phyloP scores from a whole-genome alignment of 768 basidiomycete genomes.

The Boletus eberwhitei region DNA sequence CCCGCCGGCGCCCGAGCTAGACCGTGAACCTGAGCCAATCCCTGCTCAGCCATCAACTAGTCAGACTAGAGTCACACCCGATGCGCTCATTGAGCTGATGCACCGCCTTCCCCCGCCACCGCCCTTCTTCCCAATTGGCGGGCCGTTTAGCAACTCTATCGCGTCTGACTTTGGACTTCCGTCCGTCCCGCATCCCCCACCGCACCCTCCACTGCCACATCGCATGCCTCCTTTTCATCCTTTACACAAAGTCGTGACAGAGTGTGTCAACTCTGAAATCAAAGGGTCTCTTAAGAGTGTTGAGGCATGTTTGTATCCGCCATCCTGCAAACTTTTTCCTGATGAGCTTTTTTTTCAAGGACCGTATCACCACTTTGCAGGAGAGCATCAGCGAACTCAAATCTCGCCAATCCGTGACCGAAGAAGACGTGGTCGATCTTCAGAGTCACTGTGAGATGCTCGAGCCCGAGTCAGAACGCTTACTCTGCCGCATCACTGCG shows the following conservation, averaged over 20 bases:
- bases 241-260: slow-evolving; percentile 14
- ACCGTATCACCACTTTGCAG: slow-evolving; percentile 23
- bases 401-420: slow-evolving; percentile 23
- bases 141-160: slow-evolving; percentile 21
- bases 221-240: slow-evolving; percentile 14
- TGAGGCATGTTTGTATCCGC: slow-evolving; percentile 13
- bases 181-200: slow-evolving; percentile 11
- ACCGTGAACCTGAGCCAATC: slow-evolving; percentile 4
- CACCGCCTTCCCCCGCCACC: slow-evolving; percentile 18
- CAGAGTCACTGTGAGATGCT: slow-evolving; percentile 39
- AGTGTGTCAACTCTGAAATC: slow-evolving; percentile 23
- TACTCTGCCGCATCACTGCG: slow-evolving; percentile 26
- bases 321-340: not conserved
- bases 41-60: not conserved
- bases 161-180: slow-evolving; percentile 16
- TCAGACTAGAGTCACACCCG: slow-evolving; percentile 14
- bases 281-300: slow-evolving; percentile 20
- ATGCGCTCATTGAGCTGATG: slow-evolving; percentile 12
- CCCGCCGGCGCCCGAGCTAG: not conserved
- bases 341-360: slow-evolving; percentile 14
- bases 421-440: slow-evolving; percentile 32
- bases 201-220: slow-evolving; percentile 1
- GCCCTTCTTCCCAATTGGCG: slow-evolving; percentile 15
- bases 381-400: slow-evolving; percentile 18
- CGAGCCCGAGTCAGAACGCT: slow-evolving; percentile 31